Evolutionary conservation across 176 grass and related monocot species (phyloP), one percentile per base, ranked within the genome.

Genomic region (Calamus simplicifolius): DNA sequence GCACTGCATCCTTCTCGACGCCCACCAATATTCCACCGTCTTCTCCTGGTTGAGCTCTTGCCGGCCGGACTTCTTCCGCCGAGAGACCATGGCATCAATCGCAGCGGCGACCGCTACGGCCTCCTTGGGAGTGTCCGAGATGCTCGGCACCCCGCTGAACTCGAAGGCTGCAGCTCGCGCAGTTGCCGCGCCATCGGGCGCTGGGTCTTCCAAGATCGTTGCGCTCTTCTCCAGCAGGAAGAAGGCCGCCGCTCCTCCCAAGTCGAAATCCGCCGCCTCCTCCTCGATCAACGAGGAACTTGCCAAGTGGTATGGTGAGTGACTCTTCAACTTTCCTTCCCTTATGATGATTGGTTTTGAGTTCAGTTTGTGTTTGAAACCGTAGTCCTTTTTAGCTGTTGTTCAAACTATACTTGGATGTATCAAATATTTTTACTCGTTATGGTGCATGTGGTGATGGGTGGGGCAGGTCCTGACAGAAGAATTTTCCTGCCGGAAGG

Each of bases 221-320:
- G 89, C 87, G 18, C 67, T 88, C 16, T 98, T 98, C 63, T 35
- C 50, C 49, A 83, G 78, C 73, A 92, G 89, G 64, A 71, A 79
- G 2, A 73, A 81, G 27, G 27, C 74, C 8, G 35, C 35, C 2
- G 8, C 35, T 18, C 50, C 78, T 25, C 4, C 28, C 16, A 97
- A 92, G 81, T 5, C 75, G 10, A 98, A 92, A 87, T 61, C 84
- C 0, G 63, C 28, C 0, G 19, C 79, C 0, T 70, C 10, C 5
- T 49, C 93, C 25, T 50, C 84, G 0, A 55, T 75, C 52, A 58
- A 52, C 19, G 93, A 92, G 8, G 93, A 98, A 73, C 82, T 92
- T 70, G 93, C 93, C 66, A 89, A 92, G 87, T 92, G 93, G 90
- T 95, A 95, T 0, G 90, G 85, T 88, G 73, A 80, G 80, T 88